A percentile compares a stretch with the other conserved stretches of the same genome.
Evolutionary conservation across 495 filamentous ascomycete genomes (phyloP).

Genomic region (Apodospora peruviana): DNA sequence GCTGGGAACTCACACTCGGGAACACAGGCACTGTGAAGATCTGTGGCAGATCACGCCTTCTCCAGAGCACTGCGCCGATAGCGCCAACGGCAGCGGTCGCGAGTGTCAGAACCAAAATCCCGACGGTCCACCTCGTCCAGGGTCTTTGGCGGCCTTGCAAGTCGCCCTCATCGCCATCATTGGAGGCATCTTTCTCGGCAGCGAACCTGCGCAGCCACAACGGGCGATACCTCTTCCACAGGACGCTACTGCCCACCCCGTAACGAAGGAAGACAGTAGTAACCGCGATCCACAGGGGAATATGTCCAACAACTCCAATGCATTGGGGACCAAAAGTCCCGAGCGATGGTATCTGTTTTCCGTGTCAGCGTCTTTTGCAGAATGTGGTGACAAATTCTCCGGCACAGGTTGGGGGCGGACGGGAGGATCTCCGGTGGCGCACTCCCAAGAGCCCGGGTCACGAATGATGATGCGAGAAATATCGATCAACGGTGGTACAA

Average conservation of each 20-base stretch:
- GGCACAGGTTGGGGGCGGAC: too few relatives aligned
- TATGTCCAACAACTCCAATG: slow-evolving; percentile 21
- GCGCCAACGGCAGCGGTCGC: slow-evolving; percentile 4
- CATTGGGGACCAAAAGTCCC: slow-evolving; percentile 24
- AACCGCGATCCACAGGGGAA: slow-evolving; percentile 23
- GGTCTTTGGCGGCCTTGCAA: not conserved
- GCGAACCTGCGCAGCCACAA: slow-evolving; percentile 26
- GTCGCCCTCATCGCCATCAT: not conserved
- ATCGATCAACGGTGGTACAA: not conserved
- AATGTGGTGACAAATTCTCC: too few relatives aligned
- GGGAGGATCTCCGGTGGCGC: too few relatives aligned
- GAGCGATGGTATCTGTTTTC: slow-evolving; percentile 21
- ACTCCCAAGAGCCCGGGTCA: too few relatives aligned
- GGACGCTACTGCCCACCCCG: slow-evolving; percentile 6
- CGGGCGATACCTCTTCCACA: slow-evolving; percentile 19
- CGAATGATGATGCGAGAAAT: too few relatives aligned
- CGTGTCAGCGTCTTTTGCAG: not conserved
- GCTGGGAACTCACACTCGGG: slow-evolving; percentile 17
- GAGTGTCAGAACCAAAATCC: slow-evolving; percentile 12
- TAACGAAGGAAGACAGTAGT: slow-evolving; percentile 23
- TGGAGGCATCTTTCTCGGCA: slow-evolving; percentile 4
- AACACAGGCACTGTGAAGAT: slow-evolving; percentile 7
- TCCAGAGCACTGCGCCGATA: slow-evolving; percentile 9
- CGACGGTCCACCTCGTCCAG: slow-evolving; percentile 17
- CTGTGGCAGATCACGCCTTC: slow-evolving; percentile 1